Base-by-base conservation (phyloP, 2,329 filamentous ascomycete genomes). In the Fonsecaea erecta region DNA sequence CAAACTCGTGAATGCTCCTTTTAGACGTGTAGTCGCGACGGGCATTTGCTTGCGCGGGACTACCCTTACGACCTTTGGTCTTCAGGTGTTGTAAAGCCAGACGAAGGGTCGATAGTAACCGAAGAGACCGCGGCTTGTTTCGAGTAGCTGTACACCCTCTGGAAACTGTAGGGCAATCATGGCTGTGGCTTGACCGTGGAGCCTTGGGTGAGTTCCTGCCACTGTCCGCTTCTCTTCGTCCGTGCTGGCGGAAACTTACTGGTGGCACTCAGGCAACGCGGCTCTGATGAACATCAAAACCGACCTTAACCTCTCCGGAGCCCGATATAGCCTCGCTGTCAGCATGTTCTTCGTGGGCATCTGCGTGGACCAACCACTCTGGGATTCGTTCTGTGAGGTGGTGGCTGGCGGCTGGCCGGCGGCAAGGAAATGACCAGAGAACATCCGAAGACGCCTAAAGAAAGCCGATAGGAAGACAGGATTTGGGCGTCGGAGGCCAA, bases 361-460 rank as follows among this genome's bases (percentile, higher is more conserved):
- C 34, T 62, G 59, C 37, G 52, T 65, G 56, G 56, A 37, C 18
- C 30, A 46, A 37, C 5, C 16, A 32, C 14, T 30, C 24, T 18
- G 30, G 18, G 35, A 55, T 16, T 40, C 30, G 52, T 3, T 8
- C 28, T 30, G 28, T 30, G 28, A 30, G 28, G 8, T 8, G 28
- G 28, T 30, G 53, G 51, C 51, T 30, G 35, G 64, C 59, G 64
- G 62, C 52, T 63, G 62, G 48, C 43, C 51, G 64, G 67, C 67
- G 67, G 64, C 64, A 63, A 67, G 53, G 57, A 57, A 64, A 60
- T 55, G 51, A 48, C 66, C 60, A 68, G 34, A 52, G 46, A 66
- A 53, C 30, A 28, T 58, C 57, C 51, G 61, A 58, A 52, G 26
- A 51, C 28, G 60, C 51, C 51, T 61, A 21, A 48, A 28, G 43